Evolutionary conservation across 1,139 yeast species (phyloP), one percentile per base, ranked within the genome.

Genomic region (Lodderomyces metapsilosis): DNA sequence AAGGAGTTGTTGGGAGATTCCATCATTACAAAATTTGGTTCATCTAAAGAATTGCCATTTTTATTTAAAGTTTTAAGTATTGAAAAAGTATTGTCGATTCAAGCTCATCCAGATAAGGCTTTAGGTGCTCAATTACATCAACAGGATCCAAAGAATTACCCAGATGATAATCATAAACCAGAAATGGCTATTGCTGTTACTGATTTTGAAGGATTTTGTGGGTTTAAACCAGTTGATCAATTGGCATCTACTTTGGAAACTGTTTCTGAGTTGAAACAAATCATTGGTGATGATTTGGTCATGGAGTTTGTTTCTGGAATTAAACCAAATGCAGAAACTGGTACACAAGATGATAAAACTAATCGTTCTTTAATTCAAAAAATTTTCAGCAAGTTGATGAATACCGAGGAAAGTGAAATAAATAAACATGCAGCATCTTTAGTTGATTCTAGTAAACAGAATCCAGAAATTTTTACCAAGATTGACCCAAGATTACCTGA

Each of bases 141-240:
- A 11, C 67, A 74, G 24, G 98, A 92, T 66, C 98, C 98, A 42
- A 82, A 82, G 55, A 87, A 92, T 67, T 92, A 94, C 63, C 98
- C 98, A 3, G 99, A 92, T 66, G 95, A 82, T 61, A 92, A 92
- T 71, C 99, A 92, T 68, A 92, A 92, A 72, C 99, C 99, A 17
- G 99, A 92, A 66, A 94, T 92, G 98, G 98, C 98, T 41, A 82
- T 92, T 61, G 98, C 98, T 9, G 82, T 92, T 42, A 91, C 98
- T 15, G 88, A 80, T 47, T 92, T 92, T 56, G 98, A 92, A 70
- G 98, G 97, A 0, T 91, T 92, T 69, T 92, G 98, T 65, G 99
- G 99, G 0, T 92, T 92, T 72, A 85, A 94, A 62, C 98, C 98
- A 10, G 76, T 91, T 55, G 76, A 74, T 36, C 84, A 89, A 64